Evolutionary conservation across 140 eudicot species (phyloP).

Genomic region (Oenanthe javanica): DNA sequence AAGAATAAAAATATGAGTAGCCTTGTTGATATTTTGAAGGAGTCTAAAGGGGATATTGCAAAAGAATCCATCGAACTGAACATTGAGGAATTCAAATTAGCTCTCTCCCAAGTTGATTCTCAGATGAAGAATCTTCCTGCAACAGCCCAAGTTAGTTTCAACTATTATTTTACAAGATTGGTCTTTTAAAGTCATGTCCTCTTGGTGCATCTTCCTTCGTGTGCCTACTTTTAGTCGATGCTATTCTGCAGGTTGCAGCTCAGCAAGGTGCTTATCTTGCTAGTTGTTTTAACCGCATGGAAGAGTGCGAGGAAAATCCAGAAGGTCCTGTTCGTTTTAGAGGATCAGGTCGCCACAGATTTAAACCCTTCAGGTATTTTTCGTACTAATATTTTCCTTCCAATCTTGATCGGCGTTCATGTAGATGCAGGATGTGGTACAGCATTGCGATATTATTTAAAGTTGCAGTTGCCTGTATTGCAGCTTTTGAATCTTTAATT

Average conservation of each 20-base stretch:
- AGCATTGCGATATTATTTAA: neutral
- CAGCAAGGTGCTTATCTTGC: conserved; percentile 96
- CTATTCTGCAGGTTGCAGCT: conserved; percentile 70
- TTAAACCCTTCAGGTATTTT: conserved; percentile 80
- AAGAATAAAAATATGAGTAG: conserved; percentile 53
- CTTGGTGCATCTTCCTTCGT: neutral
- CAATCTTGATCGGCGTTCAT: neutral
- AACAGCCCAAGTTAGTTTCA: conserved; percentile 74
- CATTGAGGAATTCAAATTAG: conserved; percentile 67
- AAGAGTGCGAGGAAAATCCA: conserved; percentile 68
- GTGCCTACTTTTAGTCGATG: neutral
- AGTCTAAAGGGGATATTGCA: conserved; percentile 54
- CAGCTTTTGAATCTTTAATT: neutral
- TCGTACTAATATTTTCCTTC: neutral
- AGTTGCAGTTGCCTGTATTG: conserved; percentile 1
- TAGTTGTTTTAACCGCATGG: conserved; percentile 89
- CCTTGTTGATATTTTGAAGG: conserved; percentile 63
- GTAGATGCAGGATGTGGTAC: neutral
- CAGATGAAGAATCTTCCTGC: conserved; percentile 98
- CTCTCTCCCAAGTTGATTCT: conserved; percentile 77
- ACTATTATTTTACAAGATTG: neutral
- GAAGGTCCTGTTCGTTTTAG: conserved; percentile 92
- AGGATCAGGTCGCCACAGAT: conserved; percentile 80
- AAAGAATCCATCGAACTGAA: conserved; percentile 62
- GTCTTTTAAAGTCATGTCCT: neutral